Evolutionary conservation across 495 filamentous ascomycete species (phyloP).

Genomic region (Clavariopsis aquatica): DNA sequence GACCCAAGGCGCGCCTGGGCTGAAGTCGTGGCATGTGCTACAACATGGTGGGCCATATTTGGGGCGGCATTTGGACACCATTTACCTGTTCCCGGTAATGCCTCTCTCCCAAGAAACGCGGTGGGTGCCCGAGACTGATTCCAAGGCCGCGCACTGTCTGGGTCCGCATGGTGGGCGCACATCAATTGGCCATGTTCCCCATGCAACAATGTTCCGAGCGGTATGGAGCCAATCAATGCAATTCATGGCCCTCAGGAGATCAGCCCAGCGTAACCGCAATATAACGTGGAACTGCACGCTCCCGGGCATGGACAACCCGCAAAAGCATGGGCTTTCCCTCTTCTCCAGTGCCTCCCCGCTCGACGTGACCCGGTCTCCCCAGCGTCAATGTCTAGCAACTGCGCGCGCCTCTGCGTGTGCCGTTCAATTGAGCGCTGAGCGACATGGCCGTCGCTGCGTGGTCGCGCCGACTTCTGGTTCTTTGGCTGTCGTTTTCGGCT

Average conservation of each 20-base stretch:
- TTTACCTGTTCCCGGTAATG: too few relatives aligned
- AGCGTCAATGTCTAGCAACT: background rate
- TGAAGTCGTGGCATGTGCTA: too few relatives aligned
- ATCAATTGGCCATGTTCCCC: too few relatives aligned
- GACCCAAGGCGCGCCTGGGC: too few relatives aligned
- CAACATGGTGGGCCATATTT: too few relatives aligned
- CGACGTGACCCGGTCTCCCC: background rate
- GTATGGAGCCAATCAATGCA: background rate
- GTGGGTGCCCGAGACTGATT: too few relatives aligned
- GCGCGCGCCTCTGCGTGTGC: background rate
- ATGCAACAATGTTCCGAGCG: too few relatives aligned
- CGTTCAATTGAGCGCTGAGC: background rate
- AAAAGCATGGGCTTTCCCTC: background rate
- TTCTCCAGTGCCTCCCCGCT: background rate
- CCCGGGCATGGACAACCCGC: background rate
- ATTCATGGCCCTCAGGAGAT: background rate
- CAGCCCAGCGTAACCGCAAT: background rate
- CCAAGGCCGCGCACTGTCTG: too few relatives aligned
- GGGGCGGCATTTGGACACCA: too few relatives aligned
- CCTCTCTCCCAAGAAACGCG: too few relatives aligned
- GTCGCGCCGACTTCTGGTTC: background rate
- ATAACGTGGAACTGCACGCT: background rate
- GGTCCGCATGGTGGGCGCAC: too few relatives aligned
- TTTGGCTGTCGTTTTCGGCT: slow-evolving; percentile 1
- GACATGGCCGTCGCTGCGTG: background rate